phyloP scores from a whole-genome alignment of 2,329 filamentous ascomycete genomes.

The Lasiodiplodia sp. region DNA sequence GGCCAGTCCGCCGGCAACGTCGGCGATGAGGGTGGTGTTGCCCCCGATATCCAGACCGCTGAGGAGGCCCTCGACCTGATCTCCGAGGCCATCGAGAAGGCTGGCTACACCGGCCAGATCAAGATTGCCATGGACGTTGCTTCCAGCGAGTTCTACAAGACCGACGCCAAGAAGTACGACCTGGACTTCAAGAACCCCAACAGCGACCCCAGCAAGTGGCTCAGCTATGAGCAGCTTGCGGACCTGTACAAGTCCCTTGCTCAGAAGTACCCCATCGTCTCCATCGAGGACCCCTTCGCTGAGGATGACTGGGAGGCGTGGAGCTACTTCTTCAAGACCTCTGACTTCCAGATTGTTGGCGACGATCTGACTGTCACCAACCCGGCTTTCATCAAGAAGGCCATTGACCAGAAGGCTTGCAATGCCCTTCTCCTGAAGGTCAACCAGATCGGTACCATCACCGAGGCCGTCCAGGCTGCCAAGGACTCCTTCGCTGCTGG shows the following conservation, averaged over 20 bases:
- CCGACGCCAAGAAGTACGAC: constrained; percentile 97
- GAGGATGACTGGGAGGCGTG: constrained; percentile 99
- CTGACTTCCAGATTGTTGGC: constrained; percentile 97
- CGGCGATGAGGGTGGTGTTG: constrained; percentile 99
- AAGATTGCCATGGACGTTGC: constrained; percentile 99
- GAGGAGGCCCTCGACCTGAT: constrained; percentile 98
- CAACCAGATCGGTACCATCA: constrained; percentile 99
- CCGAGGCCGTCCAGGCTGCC: constrained; percentile 98
- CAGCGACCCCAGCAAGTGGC: constrained; percentile 94
- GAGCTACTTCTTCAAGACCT: constrained; percentile 99
- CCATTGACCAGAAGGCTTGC: constrained; percentile 98
- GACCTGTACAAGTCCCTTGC: constrained; percentile 85
- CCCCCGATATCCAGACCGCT: constrained; percentile 95
- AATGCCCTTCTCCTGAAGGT: constrained; percentile 99
- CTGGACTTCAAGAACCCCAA: constrained; percentile 99
- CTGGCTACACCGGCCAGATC: constrained; percentile 94
- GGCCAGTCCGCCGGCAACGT: constrained; percentile 99
- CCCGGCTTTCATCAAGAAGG: constrained; percentile 99
- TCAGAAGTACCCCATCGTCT: constrained; percentile 98
- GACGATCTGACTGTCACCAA: constrained; percentile 99
- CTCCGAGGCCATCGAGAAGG: constrained; percentile 89
- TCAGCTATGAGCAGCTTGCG: constrained; percentile 97
- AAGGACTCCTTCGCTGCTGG: constrained; percentile 96
- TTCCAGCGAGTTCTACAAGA: constrained; percentile 99
- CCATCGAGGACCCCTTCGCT: constrained; percentile 98